Percentiles rank a stretch among this genome's conserved stretches.
Evolutionary conservation across 179 eudicot genomes (phyloP).

Genomic region (Carnegiea gigantea): DNA sequence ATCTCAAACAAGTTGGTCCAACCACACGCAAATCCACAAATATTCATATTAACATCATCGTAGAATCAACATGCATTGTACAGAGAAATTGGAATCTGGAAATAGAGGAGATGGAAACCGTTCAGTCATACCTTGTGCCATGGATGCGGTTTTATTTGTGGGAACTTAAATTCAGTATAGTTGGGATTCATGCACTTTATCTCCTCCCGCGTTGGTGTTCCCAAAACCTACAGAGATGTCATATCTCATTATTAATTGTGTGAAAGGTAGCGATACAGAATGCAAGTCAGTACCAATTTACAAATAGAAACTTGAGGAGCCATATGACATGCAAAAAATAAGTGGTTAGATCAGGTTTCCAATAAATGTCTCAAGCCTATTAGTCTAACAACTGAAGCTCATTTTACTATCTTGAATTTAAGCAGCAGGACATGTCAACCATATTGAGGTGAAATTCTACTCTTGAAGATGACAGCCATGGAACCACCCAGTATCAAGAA

Average conservation of each 20-base stretch:
- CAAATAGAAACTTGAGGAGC: not conserved
- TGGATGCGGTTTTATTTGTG: conserved; percentile 96
- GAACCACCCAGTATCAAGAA: not conserved
- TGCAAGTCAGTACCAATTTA: not conserved
- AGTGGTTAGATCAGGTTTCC: not conserved
- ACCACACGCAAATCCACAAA: not conserved
- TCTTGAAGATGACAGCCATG: not conserved
- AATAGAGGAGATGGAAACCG: not conserved
- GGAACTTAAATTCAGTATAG: conserved; percentile 94
- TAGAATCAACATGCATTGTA: not conserved
- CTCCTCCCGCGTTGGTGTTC: conserved; percentile 97
- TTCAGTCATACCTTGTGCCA: conserved; percentile 78
- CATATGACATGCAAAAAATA: not conserved
- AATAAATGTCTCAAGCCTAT: not conserved
- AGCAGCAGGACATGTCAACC: too few species aligned
- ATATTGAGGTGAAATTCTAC: too few species aligned
- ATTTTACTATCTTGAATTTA: not conserved
- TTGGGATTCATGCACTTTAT: conserved; percentile 97
- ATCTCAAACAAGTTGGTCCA: not conserved
- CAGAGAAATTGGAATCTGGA: not conserved
- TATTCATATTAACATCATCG: not conserved
- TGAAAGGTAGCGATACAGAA: not conserved
- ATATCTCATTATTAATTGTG: conserved; percentile 1
- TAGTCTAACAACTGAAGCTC: not conserved
- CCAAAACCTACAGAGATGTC: conserved; percentile 64